Conservation (phyloP, 1,284 basidiomycete species). For the Leccinum subfulvum region DNA sequence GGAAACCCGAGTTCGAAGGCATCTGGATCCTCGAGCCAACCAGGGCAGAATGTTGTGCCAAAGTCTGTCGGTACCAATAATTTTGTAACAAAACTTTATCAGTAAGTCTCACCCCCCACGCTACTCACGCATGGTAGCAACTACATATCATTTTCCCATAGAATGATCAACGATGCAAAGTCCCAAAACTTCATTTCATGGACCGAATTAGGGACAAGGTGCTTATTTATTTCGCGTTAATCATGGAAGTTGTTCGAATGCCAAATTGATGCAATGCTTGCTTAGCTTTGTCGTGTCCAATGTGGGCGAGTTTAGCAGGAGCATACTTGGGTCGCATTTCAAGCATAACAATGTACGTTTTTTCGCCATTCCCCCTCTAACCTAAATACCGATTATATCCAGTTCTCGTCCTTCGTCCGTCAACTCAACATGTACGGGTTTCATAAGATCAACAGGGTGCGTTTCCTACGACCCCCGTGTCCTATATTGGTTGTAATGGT, state of each 20-base stretch:
- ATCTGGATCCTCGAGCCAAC: constrained; percentile 17
- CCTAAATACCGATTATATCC: constrained; percentile 13
- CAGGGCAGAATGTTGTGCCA: constrained; percentile 48
- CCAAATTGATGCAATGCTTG: background rate
- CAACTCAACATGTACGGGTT: constrained; percentile 91
- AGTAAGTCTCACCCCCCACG: constrained; percentile 47
- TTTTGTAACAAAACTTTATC: constrained; percentile 80
- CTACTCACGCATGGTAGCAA: constrained; percentile 1
- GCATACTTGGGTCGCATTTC: constrained; percentile 77
- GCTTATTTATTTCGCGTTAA: constrained; percentile 3
- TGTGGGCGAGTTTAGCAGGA: constrained; percentile 79
- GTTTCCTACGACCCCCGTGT: constrained; percentile 20
- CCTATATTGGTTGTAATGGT: constrained; percentile 13
- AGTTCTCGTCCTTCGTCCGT: constrained; percentile 88
- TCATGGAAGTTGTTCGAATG: background rate
- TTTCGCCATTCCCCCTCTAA: constrained; percentile 1
- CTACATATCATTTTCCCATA: constrained; percentile 25
- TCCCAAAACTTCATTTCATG: constrained; percentile 74
- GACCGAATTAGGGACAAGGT: constrained; percentile 75
- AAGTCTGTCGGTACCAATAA: constrained; percentile 75
- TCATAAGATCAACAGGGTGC: constrained; percentile 79
- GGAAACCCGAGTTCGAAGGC: constrained; percentile 15
- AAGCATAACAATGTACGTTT: constrained; percentile 78
- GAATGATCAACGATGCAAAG: constrained; percentile 81
- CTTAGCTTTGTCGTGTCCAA: constrained; percentile 76